Conservation (phyloP, 1,139 yeast species). For the Blastobotrys malaysiensis region DNA sequence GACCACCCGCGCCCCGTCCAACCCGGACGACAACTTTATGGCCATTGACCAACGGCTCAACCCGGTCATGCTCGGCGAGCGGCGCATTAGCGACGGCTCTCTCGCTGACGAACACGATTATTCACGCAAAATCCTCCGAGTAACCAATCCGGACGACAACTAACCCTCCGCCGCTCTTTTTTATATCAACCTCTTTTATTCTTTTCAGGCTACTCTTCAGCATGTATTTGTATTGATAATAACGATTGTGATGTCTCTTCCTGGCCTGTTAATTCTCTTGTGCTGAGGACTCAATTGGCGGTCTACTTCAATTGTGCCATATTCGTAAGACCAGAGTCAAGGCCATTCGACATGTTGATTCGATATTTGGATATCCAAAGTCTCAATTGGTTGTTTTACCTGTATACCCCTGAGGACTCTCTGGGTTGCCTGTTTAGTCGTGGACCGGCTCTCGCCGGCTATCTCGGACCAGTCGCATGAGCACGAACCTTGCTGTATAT, state of each 20-base stretch:
- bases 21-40: slow-evolving; percentile 32
- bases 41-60: slow-evolving; percentile 64
- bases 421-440: too few species aligned
- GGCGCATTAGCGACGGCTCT: slow-evolving; percentile 68
- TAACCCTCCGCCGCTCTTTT: slow-evolving; percentile 3
- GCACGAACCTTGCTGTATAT: too few species aligned
- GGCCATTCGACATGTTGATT: too few species aligned
- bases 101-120: slow-evolving; percentile 77
- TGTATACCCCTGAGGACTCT: too few species aligned
- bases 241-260: neutral
- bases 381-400: too few species aligned
- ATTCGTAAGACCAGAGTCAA: too few species aligned
- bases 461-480: too few species aligned
- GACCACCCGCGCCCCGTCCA: slow-evolving; percentile 5
- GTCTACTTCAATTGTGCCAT: too few species aligned
- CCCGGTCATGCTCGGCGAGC: slow-evolving; percentile 66
- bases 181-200: neutral
- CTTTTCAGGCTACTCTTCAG: neutral
- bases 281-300: too few species aligned
- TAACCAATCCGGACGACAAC: slow-evolving; percentile 67
- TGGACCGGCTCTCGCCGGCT: too few species aligned
- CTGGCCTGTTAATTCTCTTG: too few species aligned
- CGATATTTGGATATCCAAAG: too few species aligned
- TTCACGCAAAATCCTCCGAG: slow-evolving; percentile 64
- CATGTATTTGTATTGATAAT: neutral